Conservation (phyloP, 768 basidiomycete species). For the Collybiopsis luxurians region DNA sequence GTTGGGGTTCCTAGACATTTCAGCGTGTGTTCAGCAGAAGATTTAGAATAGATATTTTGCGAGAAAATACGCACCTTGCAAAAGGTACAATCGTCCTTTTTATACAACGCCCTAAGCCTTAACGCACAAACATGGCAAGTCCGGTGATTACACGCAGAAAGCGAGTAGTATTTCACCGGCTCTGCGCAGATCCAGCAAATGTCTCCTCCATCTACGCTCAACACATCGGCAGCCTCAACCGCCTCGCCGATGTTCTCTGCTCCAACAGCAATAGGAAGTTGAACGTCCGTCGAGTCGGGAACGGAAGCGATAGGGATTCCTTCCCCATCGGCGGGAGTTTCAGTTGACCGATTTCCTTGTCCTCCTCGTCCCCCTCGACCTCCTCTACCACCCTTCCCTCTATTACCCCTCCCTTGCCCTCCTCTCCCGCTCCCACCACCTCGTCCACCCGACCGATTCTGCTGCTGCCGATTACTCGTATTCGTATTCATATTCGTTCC, state of each 20-base stretch:
- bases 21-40: background rate
- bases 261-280: background rate
- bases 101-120: slow-evolving; percentile 87
- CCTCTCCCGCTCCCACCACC: background rate
- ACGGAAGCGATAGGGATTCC: no score
- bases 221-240: background rate
- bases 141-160: slow-evolving; percentile 89
- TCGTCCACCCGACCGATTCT: no score
- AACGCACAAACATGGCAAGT: slow-evolving; percentile 95
- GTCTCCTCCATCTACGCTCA: background rate
- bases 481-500: no score
- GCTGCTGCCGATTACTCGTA: no score
- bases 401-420: background rate
- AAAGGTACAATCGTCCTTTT: slow-evolving; percentile 91
- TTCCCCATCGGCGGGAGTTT: no score
- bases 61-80: slow-evolving; percentile 69
- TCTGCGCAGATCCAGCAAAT: slow-evolving; percentile 94
- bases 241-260: background rate
- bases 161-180: slow-evolving; percentile 83
- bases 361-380: background rate
- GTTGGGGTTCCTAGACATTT: slow-evolving; percentile 60
- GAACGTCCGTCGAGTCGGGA: no score
- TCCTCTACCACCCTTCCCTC: background rate
- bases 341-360: no score
- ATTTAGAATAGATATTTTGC: background rate